Evolutionary conservation across 2,329 filamentous ascomycete species (phyloP), one percentile per base, ranked within the genome.

Genomic region (Ustulina deusta): DNA sequence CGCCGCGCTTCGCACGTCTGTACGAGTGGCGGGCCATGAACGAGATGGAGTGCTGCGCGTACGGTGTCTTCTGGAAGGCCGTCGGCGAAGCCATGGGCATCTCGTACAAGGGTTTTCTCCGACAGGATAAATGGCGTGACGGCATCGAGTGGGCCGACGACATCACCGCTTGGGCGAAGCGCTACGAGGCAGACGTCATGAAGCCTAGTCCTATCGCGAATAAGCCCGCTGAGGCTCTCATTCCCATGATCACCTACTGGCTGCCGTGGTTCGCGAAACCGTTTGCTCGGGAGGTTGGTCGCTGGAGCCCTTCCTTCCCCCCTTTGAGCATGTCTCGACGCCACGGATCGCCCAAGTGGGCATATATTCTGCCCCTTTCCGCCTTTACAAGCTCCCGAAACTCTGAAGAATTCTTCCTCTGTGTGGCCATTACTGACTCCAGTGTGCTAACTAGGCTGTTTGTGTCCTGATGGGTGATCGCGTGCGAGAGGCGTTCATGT

Each of bases 1-100:
- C 91, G 0, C 78, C 86, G 34, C 82, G 85, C 15, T 93, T 91
- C 83, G 85, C 91, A 36, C 77, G 83, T 5, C 80, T 80, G 6
- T 92, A 89, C 73, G 93, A 95, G 76, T 95, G 92, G 91, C 86
- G 92, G 1, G 44, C 80, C 4, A 77, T 93, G 25, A 90, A 85
- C 17, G 86, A 90, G 0, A 83, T 94, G 78, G 92, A 94, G 78
- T 77, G 82, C 10, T 91, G 90, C 69, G 91, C 90, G 0, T 78
- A 90, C 34, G 89, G 87, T 17, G 89, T 87, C 0, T 88, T 91
- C 74, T 94, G 91, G 91, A 92, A 91, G 78, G 83, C 84, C 60
- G 79, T 93, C 17, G 91, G 91, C 15, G 89, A 93, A 72, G 86
- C 87, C 60, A 91, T 94, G 87, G 85, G 83, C 0, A 91, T 94